Base-by-base conservation (phyloP, 2,329 filamentous ascomycete genomes). In the Trichophyton schoenleinii region DNA sequence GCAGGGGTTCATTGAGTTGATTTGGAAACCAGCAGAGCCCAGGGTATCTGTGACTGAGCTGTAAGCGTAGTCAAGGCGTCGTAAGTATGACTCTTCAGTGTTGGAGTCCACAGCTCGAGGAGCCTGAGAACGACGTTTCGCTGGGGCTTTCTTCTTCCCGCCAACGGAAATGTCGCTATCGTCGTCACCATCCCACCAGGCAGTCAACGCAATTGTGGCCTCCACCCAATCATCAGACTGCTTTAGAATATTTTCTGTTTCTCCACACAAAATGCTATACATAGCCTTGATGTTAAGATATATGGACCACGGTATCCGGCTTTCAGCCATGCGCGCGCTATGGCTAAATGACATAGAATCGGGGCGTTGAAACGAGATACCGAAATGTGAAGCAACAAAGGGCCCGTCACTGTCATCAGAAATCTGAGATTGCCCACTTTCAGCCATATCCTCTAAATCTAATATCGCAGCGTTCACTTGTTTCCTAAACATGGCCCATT, bases 211-310 rank as follows among this genome's bases (percentile, higher is more conserved):
- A 63, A 96, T 76, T 0, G 87, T 88, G 0, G 90, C 91, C 76
- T 97, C 92, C 59, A 92, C 85, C 92, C 92, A 97, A 73, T 96
- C 91, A 69, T 92, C 86, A 0, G 91, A 84, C 52, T 85, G 83
- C 55, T 85, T 82, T 63, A 95, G 78, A 59, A 96, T 89, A 20
- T 90, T 85, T 41, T 86, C 82, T 8, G 84, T 80, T 65, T 87
- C 83, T 41, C 92, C 91, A 3, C 94, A 80, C 1, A 95, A 76
- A 63, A 95, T 86, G 38, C 86, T 86, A 71, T 96, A 96, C 4
- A 96, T 76, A 11, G 84, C 85, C 66, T 87, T 84, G 60, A 97
- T 77, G 66, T 87, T 90, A 70, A 96, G 87, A 71, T 95, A 96
- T 31, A 97, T 84, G 25, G 88, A 84, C 88, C 89, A 96, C 0